Evolutionary conservation across 306 rosid genomes (phyloP), one percentile per base, ranked within the genome.

Genomic region (Fagus sylvatica): DNA sequence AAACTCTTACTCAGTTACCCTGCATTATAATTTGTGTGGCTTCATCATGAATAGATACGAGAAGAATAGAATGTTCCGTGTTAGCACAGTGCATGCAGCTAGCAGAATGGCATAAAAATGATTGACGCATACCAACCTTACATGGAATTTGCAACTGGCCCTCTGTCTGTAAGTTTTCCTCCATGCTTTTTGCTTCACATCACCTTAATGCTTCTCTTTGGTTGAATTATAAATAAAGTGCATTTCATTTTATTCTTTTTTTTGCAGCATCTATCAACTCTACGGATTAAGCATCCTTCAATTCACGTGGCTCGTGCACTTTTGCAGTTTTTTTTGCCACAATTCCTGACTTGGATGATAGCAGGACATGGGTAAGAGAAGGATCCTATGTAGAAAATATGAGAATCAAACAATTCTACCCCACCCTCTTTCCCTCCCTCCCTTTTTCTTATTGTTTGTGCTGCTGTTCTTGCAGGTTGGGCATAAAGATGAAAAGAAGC

Each of bases 71-170:
- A 42, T 75, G n/a, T 57, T 79, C 42, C 17, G 88, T 53, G 81
- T 85, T 17, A 72, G 13, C 39, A 81, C 79, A 16, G 34, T 82
- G 5, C 86, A 85, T 19, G 69, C 84, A 79, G 84, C 78, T 75
- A 85, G 77, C 82, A 17, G 88, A 74, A 82, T 85, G 82, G 86
- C 86, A 59, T 82, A 72, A 60, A 76, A 53, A 54, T 85, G 88
- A 51, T 79, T 53, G 80, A 77, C 62, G 59, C 79, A 67, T 85
- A 82, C 59, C 42, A 19, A 68, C 88, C 88, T 68, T 68, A 78
- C 17, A 60, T 85, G 72, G 75, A 82, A 16, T n/a, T 85, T 41
- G 32, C 79, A 28, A 37, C 49, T 73, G 78, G 79, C 72, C 88
- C 80, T 13, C 71, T 79, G 22, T 76, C 79, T 8, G 82, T 82